phyloP scores from a whole-genome alignment of 2,329 filamentous ascomycete genomes.

The Colletotrichum graminicola region DNA sequence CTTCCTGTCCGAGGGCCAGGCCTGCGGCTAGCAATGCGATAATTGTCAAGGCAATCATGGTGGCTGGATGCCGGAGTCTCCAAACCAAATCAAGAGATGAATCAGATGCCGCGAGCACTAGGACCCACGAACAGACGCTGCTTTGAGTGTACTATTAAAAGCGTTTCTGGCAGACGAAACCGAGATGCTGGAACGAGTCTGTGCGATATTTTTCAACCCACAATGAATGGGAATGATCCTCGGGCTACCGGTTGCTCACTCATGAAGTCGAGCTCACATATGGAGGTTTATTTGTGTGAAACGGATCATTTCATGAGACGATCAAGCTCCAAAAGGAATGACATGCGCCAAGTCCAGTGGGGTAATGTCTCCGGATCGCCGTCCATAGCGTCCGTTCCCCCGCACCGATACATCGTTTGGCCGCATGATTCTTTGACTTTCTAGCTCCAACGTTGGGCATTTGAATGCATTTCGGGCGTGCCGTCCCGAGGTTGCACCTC shows the following conservation, averaged over 20 bases:
- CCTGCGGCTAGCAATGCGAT: constrained; percentile 1
- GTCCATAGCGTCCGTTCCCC: constrained; percentile 29
- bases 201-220: constrained; percentile 5
- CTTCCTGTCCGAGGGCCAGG: constrained; percentile 2
- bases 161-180: not conserved
- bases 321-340: constrained; percentile 14
- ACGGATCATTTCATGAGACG: constrained; percentile 20
- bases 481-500: not conserved
- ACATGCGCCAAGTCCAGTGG: constrained; percentile 37
- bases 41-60: constrained; percentile 27
- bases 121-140: constrained; percentile 19
- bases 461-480: constrained; percentile 1
- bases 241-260: not conserved
- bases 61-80: constrained; percentile 6
- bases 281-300: constrained; percentile 18
- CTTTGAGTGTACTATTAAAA: not conserved
- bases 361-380: constrained; percentile 7
- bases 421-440: constrained; percentile 12
- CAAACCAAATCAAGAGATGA: constrained; percentile 1
- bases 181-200: too few relatives aligned
- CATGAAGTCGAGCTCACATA: constrained; percentile 15
- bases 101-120: not conserved
- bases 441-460: constrained; percentile 4
- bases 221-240: not conserved
- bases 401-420: constrained; percentile 27